phyloP scores from a whole-genome alignment of 345 rosid species.

The Populus ilicifolia region DNA sequence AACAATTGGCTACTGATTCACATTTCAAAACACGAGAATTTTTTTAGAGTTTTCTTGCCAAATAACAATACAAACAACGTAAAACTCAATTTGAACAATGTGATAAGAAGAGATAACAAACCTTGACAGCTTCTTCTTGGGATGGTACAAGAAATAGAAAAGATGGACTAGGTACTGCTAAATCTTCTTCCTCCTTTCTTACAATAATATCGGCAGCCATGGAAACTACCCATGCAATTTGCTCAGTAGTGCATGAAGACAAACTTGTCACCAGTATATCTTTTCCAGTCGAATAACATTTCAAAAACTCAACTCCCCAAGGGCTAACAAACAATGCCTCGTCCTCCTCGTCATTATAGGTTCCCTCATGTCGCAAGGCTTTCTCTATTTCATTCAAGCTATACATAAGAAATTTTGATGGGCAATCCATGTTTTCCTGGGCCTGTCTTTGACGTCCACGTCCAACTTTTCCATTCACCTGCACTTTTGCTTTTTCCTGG shows the following conservation, averaged over 20 bases:
- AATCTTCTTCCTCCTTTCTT: slow-evolving; percentile 60
- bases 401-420: slow-evolving; percentile 52
- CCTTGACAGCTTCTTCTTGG: slow-evolving; percentile 77
- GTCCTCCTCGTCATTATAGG: slow-evolving; percentile 28
- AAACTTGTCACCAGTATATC: slow-evolving; percentile 69
- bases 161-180: slow-evolving; percentile 48
- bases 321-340: slow-evolving; percentile 48
- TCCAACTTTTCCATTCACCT: slow-evolving; percentile 15
- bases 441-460: slow-evolving; percentile 17
- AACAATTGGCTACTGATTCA: not conserved
- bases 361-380: slow-evolving; percentile 32
- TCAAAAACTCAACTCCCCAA: slow-evolving; percentile 91
- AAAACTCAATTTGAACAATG: not conserved
- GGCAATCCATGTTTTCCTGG: slow-evolving; percentile 34
- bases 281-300: slow-evolving; percentile 46
- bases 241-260: slow-evolving; percentile 46
- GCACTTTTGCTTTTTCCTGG: slow-evolving; percentile 5
- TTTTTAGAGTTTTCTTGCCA: too few species aligned
- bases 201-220: slow-evolving; percentile 69
- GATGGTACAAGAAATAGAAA: slow-evolving; percentile 75
- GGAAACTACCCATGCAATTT: slow-evolving; percentile 83
- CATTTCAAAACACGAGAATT: not conserved
- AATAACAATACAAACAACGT: too few species aligned
- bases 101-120: slow-evolving; percentile 16
- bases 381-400: slow-evolving; percentile 63